Evolutionary conservation across 2,329 filamentous ascomycete species (phyloP), one percentile per base, ranked within the genome.

Genomic region (Rhinocladiella mackenziei): DNA sequence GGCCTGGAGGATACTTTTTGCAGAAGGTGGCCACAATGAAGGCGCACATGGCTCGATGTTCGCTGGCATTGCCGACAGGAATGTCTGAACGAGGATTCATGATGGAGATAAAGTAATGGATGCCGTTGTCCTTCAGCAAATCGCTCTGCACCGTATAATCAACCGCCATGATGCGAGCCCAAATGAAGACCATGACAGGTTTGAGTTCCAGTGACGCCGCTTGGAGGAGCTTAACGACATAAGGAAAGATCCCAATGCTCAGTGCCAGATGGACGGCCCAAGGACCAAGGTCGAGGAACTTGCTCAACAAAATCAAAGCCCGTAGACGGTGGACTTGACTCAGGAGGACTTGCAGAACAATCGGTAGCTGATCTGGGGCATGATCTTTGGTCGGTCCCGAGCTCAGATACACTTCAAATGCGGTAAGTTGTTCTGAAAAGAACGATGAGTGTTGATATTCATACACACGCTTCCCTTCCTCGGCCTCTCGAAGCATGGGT

Each of bases 171-270:
- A 98, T 88, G 36, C 92, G 80, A 4, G 92, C 89, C 92, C 92
- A 98, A 52, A 98, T 98, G 65, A 97, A 98, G 4, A 98, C 89
- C 92, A 98, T 97, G 48, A 97, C 89, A 0, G 92, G 91, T 61
- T 97, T 97, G 50, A 98, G 70, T 65, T 98, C 92, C 34, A 88
- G 79, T 0, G 92, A 92, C 34, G 94, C 91, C 3, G 92, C 97
- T 64, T 98, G 92, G 13, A 98, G 72, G 18, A 98, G 74, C 67
- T 98, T 98, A 23, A 98, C 72, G n/a, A 98, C 92, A 61, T 98
- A 98, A 0, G 92, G 92, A 65, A 98, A 98, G 51, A 98, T 98
- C 17, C 92, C 92, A 50, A 98, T 98, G 65, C 89, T 96, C 11
- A 98, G 75, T 11, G 92, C 92, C 29, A 98, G 79, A 63, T 97